Base-by-base conservation (phyloP, 1,139 yeast genomes). In the Candida sanyaensis region DNA sequence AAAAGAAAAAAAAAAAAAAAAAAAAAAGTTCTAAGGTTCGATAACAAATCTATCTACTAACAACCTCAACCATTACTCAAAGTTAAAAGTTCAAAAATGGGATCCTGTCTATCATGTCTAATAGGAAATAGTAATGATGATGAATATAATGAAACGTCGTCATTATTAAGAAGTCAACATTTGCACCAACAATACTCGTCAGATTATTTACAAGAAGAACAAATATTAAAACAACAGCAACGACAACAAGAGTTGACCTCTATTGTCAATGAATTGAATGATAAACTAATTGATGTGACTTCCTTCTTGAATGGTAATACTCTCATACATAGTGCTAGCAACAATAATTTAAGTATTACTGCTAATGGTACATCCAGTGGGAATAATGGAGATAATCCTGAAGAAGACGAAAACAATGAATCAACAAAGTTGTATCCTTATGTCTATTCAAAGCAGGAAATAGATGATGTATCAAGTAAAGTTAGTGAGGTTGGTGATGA, bases 51-150 rank as follows among this genome's bases (percentile, higher is more conserved):
- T 8, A 13, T 6, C 24, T 38, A 29, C 6, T 29, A 4, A 17
- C 24, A 31, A 33, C 37, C 23, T 5, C 37, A 40, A n/a, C 29
- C 4, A 9, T 13, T 21, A 11, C 31, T 37, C 24, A 6, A 37
- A 7, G 27, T 5, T 5, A 26, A 7, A 12, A 26, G 13, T 6
- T 13, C 2, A 42, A 24, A 3, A 37, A 75, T 78, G 83, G 83
- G 83, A 40, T 52, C 65, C 42, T 78, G 82, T 56, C 64, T 77
- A 44, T 78, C 83, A n/a, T 78, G 83, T 53, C 61, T 78, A 28
- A 58, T 67, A 37, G 66, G 68, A 6, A 54, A 49, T 36, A 62
- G 58, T n/a, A 69, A 63, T 21, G 73, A 72, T 37, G 81, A 75
- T 10, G 78, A 73, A 9, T 55, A 56, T 48, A 68, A 71, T 50